Base-by-base conservation (phyloP, 148 eudicot species). In the Arctostaphylos glauca region DNA sequence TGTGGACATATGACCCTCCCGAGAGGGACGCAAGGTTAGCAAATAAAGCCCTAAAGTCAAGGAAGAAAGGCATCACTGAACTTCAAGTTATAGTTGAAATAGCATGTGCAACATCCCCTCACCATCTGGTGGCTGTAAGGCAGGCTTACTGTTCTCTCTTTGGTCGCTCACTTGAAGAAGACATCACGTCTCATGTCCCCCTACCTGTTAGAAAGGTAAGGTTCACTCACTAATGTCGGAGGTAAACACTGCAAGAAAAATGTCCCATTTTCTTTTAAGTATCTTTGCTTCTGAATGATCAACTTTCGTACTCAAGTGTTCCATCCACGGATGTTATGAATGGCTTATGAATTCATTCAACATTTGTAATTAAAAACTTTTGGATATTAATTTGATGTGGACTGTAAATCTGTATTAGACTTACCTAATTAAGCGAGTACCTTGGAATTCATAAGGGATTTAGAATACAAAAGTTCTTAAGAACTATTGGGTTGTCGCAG, bases 1-100 rank as follows among this genome's bases (percentile, higher is more conserved):
- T 90, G 81, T 95, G 98, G 98, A 86, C 90, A 79, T 88, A 90
- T 59, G 97, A 93, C 87, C 97, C 98, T n/a, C 31, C 89, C n/a
- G 98, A 93, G 70, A 89, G 98, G 82, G 98, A 93, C 73, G 98
- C 98, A 23, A 86, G 89, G 86, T 81, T 95, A 23, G 91, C 86
- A 15, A 89, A 93, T 50, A 82, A 91, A 52, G 94, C 95, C 83
- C 82, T 94, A 80, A 90, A 86, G 49, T 78, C 87, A 14, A 82
- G 78, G 85, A 82, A 82, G 48, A 89, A 89, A 83, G 87, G 84
- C 74, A 81, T 93, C 43, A 87, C 83, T 48, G 78, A 92, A 25
- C 85, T 90, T 80, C 98, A 93, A 86, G 90, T 93, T 15, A 88
- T 92, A 55, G 89, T 90, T 31, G 98, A 95, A 87, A 86, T 93